Conservation (phyloP, 116 monocot species). For the Trichopus zeylanicus region DNA sequence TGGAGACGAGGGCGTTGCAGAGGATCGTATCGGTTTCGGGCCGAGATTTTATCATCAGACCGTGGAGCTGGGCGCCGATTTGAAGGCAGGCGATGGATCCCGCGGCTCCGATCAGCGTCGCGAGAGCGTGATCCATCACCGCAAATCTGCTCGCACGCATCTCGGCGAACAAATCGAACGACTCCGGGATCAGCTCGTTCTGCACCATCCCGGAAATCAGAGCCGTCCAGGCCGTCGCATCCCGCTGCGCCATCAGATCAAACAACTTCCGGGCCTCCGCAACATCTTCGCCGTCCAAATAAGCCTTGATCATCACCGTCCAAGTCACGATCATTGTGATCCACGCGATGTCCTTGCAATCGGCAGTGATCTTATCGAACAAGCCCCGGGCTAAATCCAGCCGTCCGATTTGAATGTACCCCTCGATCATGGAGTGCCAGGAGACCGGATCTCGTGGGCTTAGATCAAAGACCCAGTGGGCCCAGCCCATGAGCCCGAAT, state of each 20-base stretch:
- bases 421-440: conserved; percentile 14
- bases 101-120: background rate
- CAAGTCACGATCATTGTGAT: conserved; percentile 3
- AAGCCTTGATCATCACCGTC: conserved; percentile 13
- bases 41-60: background rate
- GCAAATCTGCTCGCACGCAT: background rate
- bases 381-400: conserved; percentile 13
- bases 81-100: background rate
- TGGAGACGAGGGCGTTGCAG: background rate
- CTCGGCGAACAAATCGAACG: background rate
- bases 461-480: background rate
- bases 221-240: conserved; percentile 31
- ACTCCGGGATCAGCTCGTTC: background rate
- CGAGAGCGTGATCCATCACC: background rate
- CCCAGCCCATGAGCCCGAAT: conserved; percentile 9
- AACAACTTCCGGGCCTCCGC: conserved; percentile 22
- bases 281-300: conserved; percentile 10
- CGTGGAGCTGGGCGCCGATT: background rate
- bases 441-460: background rate
- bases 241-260: conserved; percentile 27
- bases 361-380: conserved; percentile 7
- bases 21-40: background rate
- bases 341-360: background rate
- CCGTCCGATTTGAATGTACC: conserved; percentile 7
- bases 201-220: conserved; percentile 25